Percentiles rank a stretch among this genome's conserved stretches.
Evolutionary conservation across 2,329 filamentous ascomycete species (phyloP).

Genomic region (Gnomoniopsis sp.): DNA sequence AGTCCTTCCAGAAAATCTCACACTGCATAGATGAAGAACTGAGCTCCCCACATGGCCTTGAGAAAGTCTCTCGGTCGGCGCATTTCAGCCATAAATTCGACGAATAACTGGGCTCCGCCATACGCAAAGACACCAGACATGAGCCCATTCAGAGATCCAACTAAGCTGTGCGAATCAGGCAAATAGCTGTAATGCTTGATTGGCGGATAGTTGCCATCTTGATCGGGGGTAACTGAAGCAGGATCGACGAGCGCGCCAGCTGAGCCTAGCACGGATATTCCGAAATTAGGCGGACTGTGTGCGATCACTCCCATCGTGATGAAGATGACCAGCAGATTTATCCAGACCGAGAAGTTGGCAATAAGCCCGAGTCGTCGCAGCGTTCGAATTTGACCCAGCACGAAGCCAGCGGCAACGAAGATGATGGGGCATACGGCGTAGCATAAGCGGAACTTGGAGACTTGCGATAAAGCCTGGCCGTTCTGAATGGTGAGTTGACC

Average conservation of each 20-base stretch:
- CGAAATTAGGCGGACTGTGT: constrained; percentile 47
- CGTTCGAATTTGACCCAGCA: constrained; percentile 54
- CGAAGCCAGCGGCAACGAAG: constrained; percentile 46
- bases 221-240: constrained; percentile 28
- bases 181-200: constrained; percentile 37
- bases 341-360: constrained; percentile 52
- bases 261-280: constrained; percentile 25
- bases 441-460: constrained; percentile 46
- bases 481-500: constrained; percentile 49
- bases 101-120: constrained; percentile 55
- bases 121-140: constrained; percentile 55
- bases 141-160: constrained; percentile 46
- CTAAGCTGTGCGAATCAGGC: constrained; percentile 39
- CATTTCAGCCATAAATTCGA: constrained; percentile 53
- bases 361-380: constrained; percentile 51
- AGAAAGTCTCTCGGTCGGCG: constrained; percentile 39
- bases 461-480: constrained; percentile 52
- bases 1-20: constrained; percentile 19
- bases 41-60: constrained; percentile 37
- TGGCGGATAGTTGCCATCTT: constrained; percentile 28
- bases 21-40: constrained; percentile 37
- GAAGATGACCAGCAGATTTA: constrained; percentile 52
- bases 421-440: constrained; percentile 50
- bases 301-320: constrained; percentile 52
- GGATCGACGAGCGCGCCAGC: constrained; percentile 27